Evolutionary conservation across 1,139 yeast genomes (phyloP).

Genomic region (Magnusiomyces ingens): DNA sequence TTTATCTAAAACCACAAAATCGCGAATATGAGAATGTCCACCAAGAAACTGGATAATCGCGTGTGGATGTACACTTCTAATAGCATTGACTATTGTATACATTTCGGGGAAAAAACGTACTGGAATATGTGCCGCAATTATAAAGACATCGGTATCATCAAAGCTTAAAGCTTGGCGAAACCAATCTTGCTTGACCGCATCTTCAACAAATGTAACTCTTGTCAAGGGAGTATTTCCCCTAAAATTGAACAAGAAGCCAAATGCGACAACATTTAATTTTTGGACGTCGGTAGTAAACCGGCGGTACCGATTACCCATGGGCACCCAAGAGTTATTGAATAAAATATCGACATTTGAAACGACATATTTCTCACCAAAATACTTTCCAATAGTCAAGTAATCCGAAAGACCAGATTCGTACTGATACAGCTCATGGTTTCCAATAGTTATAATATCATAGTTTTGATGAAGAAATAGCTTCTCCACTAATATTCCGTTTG

Average conservation of each 20-base stretch:
- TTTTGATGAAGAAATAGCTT: conserved; percentile 58
- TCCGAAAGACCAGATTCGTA: conserved; percentile 63
- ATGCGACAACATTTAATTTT: conserved; percentile 49
- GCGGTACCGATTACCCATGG: conserved; percentile 62
- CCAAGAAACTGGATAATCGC: conserved; percentile 80
- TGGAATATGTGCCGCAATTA: conserved; percentile 79
- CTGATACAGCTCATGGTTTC: conserved; percentile 88
- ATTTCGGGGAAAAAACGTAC: conserved; percentile 58
- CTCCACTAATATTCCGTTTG: conserved; percentile 61
- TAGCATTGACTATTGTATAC: conserved; percentile 37
- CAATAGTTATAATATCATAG: conserved; percentile 76
- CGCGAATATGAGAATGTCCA: conserved; percentile 92
- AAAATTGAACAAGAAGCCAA: conserved; percentile 81
- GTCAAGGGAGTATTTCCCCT: conserved; percentile 52
- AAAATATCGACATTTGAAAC: conserved; percentile 74
- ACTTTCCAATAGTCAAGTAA: conserved; percentile 49
- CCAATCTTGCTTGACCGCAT: conserved; percentile 57
- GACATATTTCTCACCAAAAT: conserved; percentile 61
- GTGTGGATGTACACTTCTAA: conserved; percentile 55
- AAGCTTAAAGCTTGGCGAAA: conserved; percentile 46
- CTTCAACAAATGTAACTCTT: conserved; percentile 55
- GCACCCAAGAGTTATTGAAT: conserved; percentile 40
- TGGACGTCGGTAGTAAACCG: conserved; percentile 58
- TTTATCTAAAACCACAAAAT: conserved; percentile 62
- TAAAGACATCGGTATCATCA: conserved; percentile 54